These are phyloP conservation scores for Smittium mucronatum DNA, from an alignment of 371 early-diverging fungal genomes.

Conservation along the genomic window DNA sequence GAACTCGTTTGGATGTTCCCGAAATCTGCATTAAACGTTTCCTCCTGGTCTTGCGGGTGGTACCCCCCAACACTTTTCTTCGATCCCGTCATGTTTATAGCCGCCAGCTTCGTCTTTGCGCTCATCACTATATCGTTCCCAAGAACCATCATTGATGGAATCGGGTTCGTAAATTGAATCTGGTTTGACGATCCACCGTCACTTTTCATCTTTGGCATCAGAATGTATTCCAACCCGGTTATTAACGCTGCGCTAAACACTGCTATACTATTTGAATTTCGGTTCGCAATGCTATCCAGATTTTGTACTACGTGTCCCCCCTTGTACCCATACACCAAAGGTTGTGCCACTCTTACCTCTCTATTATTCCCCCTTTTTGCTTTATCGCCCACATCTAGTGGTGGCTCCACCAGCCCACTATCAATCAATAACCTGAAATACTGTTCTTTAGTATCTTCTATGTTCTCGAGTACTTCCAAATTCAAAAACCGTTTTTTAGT, in stretches of 20 bases:
- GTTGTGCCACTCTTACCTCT: slow-evolving; percentile 19
- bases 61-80: neutral
- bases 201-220: slow-evolving; percentile 28
- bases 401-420: slow-evolving; percentile 47
- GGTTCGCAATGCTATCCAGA: slow-evolving; percentile 26
- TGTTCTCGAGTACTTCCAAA: slow-evolving; percentile 45
- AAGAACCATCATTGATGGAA: neutral
- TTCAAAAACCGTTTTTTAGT: slow-evolving; percentile 44
- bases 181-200: neutral
- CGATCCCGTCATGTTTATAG: neutral
- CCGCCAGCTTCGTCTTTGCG: neutral
- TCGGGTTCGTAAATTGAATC: neutral
- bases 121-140: neutral
- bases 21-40: neutral
- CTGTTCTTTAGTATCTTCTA: slow-evolving; percentile 71
- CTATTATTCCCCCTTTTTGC: slow-evolving; percentile 16
- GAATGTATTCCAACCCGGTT: slow-evolving; percentile 51
- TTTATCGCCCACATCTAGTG: slow-evolving; percentile 18
- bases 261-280: slow-evolving; percentile 31
- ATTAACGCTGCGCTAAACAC: slow-evolving; percentile 51
- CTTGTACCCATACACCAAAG: slow-evolving; percentile 8
- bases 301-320: slow-evolving; percentile 32
- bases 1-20: neutral
- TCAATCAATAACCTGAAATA: slow-evolving; percentile 53
- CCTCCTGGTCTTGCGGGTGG: neutral